Base-by-base conservation (phyloP, 2,329 filamentous ascomycete genomes). In the Cercospora berteroae region DNA sequence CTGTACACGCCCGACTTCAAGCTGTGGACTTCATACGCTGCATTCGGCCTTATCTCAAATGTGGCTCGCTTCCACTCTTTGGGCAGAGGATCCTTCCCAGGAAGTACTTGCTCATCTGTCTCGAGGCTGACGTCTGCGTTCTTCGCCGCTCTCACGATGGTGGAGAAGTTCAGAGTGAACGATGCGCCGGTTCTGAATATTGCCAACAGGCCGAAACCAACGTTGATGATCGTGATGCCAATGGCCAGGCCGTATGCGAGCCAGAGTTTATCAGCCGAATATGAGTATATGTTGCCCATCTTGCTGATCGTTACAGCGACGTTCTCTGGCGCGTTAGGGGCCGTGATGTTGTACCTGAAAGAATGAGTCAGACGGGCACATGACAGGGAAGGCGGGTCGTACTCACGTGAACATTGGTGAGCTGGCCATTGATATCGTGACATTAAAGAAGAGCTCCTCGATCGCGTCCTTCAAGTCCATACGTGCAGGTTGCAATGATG, bases 121-220 rank as follows among this genome's bases (percentile, higher is more conserved):
- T 55, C 60, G 1, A 12, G 1, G 18, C 44, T 65, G 23, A 67
- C 6, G 4, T 57, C 13, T 5, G 61, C 66, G 8, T 52, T 57
- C 27, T 52, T 61, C 0, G 52, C 25, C 1, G 50, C 23, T 29
- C 71, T 20, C 1, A 72, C 16, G 5, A 72, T 66, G 2, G 70
- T 73, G 3, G 71, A 72, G 65, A 73, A 71, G 2, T 68, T 57
- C 16, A 66, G 58, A 5, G 60, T 68, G 36, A 64, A 72, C 7
- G 67, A 66, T 0, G 63, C 64, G n/a, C 67, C 66, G 18, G 63
- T 69, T 6, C 7, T 10, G 13, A 50, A 36, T 5, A 71, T 70
- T 0, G 59, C 29, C 10, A 66, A 2, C 31, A 68, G 61, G 2
- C 70, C 70, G 5, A 67, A 18, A 2, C 56, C 33, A 9, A 64